Base-by-base conservation (phyloP, 2,329 filamentous ascomycete genomes). In the Bipolaris bicolor region DNA sequence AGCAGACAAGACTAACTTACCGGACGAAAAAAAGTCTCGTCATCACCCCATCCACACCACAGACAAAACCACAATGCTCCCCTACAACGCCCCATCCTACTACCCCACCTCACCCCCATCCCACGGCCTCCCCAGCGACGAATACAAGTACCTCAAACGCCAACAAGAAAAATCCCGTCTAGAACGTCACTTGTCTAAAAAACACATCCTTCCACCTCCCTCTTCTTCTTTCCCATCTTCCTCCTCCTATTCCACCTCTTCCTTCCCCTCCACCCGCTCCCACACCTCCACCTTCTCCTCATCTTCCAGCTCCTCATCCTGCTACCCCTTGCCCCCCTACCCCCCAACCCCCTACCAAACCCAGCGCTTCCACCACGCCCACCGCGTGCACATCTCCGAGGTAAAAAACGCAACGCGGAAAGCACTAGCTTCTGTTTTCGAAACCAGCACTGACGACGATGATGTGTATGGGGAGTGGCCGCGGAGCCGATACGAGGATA, bases 331-430 rank as follows among this genome's bases (percentile, higher is more conserved):
- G 3, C 10, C 9, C 37, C 15, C 34, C 3, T 9, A 13, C 37
- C 18, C 37, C n/a, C 37, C 16, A 22, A 58, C 60, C 5, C 6
- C 49, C 7, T 65, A 56, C 37, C 53, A 53, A 18, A 7, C 56
- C 9, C 15, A 11, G 15, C 22, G 13, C 11, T 31, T 65, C 1
- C 22, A 29, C 0, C 52, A 24, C 4, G 26, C 49, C 7, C 39
- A 57, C 1, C 63, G 64, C 5, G 7, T 52, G 0, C 36, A 44
- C 7, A 52, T 54, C 9, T 68, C 66, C 3, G 37, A 63, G 46
- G 43, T 57, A 1, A 41, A 48, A 20, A 51, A 56, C 5, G 65
- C 60, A 1, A 68, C 63, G 4, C 61, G 66, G 6, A 37, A 46
- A 7, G 63, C 61, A 1, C 33, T 66, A 9, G 26, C 26, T 7